Conservation (phyloP, 805 yeast genomes). For the Wickerhamiella lipophila region DNA sequence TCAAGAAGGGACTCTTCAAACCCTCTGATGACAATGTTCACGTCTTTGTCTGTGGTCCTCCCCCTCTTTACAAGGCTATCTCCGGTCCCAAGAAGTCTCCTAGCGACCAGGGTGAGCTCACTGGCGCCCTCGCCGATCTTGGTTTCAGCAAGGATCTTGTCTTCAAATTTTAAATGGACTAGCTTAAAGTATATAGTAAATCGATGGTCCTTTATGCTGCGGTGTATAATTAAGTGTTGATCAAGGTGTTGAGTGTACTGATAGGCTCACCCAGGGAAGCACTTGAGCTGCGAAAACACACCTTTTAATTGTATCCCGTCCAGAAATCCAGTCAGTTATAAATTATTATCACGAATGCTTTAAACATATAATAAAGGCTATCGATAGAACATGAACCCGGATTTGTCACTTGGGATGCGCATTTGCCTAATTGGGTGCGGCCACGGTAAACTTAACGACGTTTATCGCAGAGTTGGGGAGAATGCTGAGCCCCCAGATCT, state of each 20-base stretch:
- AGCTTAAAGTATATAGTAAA: too few relatives aligned
- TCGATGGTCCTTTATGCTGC: too few relatives aligned
- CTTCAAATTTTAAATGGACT: slow-evolving; percentile 55
- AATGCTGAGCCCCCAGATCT: slow-evolving; percentile 31
- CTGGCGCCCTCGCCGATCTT: slow-evolving; percentile 76
- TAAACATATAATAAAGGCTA: too few relatives aligned
- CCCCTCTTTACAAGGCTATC: slow-evolving; percentile 72
- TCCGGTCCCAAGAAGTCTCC: slow-evolving; percentile 81
- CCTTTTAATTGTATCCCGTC: too few relatives aligned
- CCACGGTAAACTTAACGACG: slow-evolving; percentile 19
- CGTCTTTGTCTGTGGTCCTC: slow-evolving; percentile 92
- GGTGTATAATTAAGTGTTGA: too few relatives aligned
- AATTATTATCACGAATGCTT: too few relatives aligned
- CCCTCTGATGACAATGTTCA: slow-evolving; percentile 54
- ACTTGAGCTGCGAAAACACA: too few relatives aligned
- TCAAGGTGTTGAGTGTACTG: too few relatives aligned
- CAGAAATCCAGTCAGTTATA: too few relatives aligned
- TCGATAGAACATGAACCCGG: too few relatives aligned
- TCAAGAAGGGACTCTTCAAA: slow-evolving; percentile 47
- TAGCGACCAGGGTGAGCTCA: slow-evolving; percentile 85
- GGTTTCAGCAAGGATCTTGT: slow-evolving; percentile 82
- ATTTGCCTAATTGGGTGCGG: slow-evolving; percentile 23
- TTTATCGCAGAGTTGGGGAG: slow-evolving; percentile 12
- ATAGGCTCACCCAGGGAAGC: too few relatives aligned
- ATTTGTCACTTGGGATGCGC: slow-evolving; percentile 15